Evolutionary conservation across 2,329 filamentous ascomycete genomes (phyloP).

Genomic region (Neonectria ditissima): DNA sequence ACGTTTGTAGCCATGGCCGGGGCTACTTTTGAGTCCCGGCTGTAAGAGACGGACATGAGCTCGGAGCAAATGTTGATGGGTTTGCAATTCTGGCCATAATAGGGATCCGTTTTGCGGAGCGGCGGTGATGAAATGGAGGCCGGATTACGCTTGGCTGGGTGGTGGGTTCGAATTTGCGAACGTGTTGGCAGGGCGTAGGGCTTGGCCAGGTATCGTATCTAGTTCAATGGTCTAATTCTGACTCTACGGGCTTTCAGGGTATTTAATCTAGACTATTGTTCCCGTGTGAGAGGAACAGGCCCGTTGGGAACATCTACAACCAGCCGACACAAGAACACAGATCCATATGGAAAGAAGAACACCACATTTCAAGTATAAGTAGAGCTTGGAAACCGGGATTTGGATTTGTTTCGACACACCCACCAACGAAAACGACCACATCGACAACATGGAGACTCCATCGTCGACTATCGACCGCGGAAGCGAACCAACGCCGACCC

Average conservation of each 20-base stretch:
- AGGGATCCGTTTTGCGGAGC: conserved; percentile 1
- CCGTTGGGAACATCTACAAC: too few relatives aligned
- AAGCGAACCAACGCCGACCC: neutral
- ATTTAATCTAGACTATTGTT: neutral
- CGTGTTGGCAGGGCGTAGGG: neutral
- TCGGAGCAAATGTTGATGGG: neutral
- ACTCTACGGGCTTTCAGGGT: neutral
- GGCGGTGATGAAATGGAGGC: neutral
- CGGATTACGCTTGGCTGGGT: neutral
- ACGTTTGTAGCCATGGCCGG: neutral
- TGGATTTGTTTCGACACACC: neutral
- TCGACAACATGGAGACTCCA: neutral
- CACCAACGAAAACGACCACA: neutral
- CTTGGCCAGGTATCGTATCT: neutral
- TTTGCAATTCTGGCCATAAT: neutral
- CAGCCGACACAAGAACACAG: neutral
- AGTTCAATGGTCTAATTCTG: neutral
- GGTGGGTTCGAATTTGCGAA: neutral
- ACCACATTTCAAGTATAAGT: neutral
- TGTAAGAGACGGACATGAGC: neutral
- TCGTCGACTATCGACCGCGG: neutral
- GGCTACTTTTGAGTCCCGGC: conserved; percentile 3
- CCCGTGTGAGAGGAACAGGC: neutral
- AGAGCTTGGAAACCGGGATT: too few relatives aligned
- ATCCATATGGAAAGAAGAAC: neutral